phyloP scores from a whole-genome alignment of 371 early-diverging fungal genomes.

The Basidiobolus meristosporus region DNA sequence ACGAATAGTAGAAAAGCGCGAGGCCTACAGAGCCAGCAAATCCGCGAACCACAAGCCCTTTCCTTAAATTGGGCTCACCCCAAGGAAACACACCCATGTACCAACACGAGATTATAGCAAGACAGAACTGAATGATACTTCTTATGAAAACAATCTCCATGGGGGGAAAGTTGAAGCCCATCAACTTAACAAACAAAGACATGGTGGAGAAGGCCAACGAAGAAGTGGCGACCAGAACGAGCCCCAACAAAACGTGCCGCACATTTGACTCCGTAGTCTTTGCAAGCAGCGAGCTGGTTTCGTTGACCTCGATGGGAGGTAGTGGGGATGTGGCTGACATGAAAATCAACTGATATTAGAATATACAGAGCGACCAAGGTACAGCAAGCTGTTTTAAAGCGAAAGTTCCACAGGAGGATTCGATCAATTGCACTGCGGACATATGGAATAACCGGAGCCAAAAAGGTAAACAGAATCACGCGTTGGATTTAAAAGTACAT shows the following conservation, averaged over 20 bases:
- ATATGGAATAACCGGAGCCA: too few relatives aligned
- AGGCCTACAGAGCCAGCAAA: slow-evolving; percentile 40
- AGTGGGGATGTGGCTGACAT: too few relatives aligned
- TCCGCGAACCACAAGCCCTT: slow-evolving; percentile 37
- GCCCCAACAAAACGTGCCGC: slow-evolving; percentile 16
- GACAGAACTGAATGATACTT: slow-evolving; percentile 30
- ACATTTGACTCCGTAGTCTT: too few relatives aligned
- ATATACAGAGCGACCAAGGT: too few relatives aligned
- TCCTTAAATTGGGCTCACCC: slow-evolving; percentile 22
- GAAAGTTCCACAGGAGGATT: too few relatives aligned
- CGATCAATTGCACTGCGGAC: too few relatives aligned
- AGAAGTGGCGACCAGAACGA: slow-evolving; percentile 37
- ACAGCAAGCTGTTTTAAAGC: too few relatives aligned
- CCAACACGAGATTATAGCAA: slow-evolving; percentile 27
- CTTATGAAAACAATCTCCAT: slow-evolving; percentile 52
- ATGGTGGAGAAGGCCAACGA: slow-evolving; percentile 50
- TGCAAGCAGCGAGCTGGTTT: too few relatives aligned
- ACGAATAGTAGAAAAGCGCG: slow-evolving; percentile 43
- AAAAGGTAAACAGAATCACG: too few relatives aligned
- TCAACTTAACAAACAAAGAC: slow-evolving; percentile 45
- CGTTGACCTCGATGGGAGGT: too few relatives aligned
- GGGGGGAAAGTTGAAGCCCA: slow-evolving; percentile 25
- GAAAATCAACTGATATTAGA: too few relatives aligned
- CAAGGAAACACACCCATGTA: slow-evolving; percentile 23
- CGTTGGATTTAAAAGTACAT: too few relatives aligned